Conservation (phyloP, 1,284 basidiomycete species). For the Cryptococcus sp. region DNA sequence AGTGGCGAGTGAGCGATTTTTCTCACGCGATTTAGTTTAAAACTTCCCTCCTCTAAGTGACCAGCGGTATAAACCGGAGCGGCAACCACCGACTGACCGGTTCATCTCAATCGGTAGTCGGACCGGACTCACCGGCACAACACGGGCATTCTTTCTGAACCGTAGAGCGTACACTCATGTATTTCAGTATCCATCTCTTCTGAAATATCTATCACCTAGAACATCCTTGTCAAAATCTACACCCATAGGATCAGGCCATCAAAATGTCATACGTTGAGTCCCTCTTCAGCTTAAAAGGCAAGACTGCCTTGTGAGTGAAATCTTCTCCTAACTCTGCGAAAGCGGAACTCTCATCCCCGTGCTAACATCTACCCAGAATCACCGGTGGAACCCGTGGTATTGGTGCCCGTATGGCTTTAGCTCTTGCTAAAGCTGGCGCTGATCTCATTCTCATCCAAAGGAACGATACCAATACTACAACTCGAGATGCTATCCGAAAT, state of each 20-base stretch:
- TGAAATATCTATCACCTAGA: no score
- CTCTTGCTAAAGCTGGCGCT: slow-evolving; percentile 61
- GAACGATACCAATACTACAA: slow-evolving; percentile 55
- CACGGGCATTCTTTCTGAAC: no score
- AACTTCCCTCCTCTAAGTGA: no score
- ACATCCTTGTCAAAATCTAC: no score
- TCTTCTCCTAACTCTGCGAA: neutral
- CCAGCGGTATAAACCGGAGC: no score
- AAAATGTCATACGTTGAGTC: slow-evolving; percentile 39
- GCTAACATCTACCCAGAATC: slow-evolving; percentile 17
- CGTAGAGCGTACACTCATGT: no score
- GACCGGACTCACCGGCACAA: no score
- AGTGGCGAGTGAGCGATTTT: no score
- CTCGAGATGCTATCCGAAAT: slow-evolving; percentile 53
- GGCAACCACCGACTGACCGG: no score
- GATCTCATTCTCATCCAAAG: slow-evolving; percentile 74
- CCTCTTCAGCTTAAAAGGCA: slow-evolving; percentile 50
- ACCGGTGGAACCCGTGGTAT: slow-evolving; percentile 48
- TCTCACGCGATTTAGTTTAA: no score
- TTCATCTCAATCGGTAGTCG: no score
- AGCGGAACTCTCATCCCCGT: neutral
- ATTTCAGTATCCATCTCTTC: no score
- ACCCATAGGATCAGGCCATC: neutral
- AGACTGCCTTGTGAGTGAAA: slow-evolving; percentile 48
- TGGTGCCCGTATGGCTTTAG: slow-evolving; percentile 47